These are phyloP conservation scores for Fomitopsis palustris DNA, from an alignment of 1,284 basidiomycete genomes.

Conservation along the genomic window DNA sequence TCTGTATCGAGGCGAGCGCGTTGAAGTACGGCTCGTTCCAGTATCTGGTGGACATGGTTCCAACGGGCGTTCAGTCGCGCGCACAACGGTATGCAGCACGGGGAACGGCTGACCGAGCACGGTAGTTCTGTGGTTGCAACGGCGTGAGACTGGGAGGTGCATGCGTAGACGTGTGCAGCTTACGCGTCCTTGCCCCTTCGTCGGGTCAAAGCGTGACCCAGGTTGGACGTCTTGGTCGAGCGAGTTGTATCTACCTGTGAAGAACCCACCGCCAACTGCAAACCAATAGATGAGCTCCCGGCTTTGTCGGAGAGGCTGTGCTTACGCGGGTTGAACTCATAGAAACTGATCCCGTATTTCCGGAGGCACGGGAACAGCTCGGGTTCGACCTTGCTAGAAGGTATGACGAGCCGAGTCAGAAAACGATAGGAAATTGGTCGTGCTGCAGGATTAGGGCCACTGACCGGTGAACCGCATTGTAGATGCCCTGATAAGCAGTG, in stretches of 20 bases:
- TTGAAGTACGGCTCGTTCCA: conserved; percentile 50
- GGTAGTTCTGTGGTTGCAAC: conserved; percentile 21
- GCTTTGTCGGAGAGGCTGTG: conserved; percentile 1
- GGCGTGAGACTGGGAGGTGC: conserved; percentile 16
- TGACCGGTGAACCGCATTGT: conserved; percentile 48
- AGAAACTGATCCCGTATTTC: conserved; percentile 60
- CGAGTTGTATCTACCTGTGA: conserved; percentile 33
- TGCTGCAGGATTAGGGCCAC: not conserved
- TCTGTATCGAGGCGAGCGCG: conserved; percentile 37
- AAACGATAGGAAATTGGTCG: not conserved
- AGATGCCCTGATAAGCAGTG: conserved; percentile 66
- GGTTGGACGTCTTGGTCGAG: conserved; percentile 28
- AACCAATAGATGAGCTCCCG: conserved; percentile 18
- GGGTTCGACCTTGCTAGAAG: conserved; percentile 41
- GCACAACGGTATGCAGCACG: not conserved
- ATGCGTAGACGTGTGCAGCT: not conserved
- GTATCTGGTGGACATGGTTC: conserved; percentile 23
- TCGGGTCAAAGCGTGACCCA: conserved; percentile 38
- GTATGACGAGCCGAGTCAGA: not conserved
- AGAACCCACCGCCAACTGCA: conserved; percentile 36
- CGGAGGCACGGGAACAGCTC: conserved; percentile 64
- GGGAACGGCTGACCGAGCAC: conserved; percentile 14
- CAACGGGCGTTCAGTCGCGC: not conserved
- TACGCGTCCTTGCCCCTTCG: conserved; percentile 28
- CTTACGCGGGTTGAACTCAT: conserved; percentile 50